Conservation (phyloP, 2,329 filamentous ascomycete species). For the Blastomyces gilchristii region DNA sequence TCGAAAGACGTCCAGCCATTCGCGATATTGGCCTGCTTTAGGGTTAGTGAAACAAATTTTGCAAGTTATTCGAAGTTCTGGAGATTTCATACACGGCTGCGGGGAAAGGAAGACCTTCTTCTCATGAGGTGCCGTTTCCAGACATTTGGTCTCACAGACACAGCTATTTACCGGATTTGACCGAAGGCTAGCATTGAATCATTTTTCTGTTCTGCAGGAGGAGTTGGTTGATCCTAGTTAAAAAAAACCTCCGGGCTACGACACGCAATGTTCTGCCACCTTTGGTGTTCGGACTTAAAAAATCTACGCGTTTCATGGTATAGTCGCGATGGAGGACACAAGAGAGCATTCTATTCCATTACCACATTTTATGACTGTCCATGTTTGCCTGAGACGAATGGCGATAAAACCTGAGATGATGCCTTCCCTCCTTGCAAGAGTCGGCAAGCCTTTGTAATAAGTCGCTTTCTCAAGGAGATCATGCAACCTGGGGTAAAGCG, state of each 20-base stretch:
- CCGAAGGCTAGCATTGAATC: not conserved
- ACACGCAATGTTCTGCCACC: not conserved
- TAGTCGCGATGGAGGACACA: not conserved
- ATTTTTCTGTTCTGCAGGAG: not conserved
- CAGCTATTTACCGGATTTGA: not conserved
- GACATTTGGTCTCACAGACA: not conserved
- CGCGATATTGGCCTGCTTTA: not conserved
- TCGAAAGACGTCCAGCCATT: not conserved
- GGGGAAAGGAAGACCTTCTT: no score
- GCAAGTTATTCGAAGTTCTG: not conserved
- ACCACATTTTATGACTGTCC: not conserved
- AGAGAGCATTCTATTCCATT: not conserved
- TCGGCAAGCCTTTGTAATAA: not conserved
- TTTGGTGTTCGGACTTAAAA: not conserved
- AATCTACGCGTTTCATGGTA: not conserved
- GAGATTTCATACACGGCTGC: not conserved
- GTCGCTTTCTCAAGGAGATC: not conserved
- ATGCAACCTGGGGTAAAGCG: not conserved
- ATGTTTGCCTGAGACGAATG: not conserved
- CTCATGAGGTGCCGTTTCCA: not conserved
- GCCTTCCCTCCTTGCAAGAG: no score
- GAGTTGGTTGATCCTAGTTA: not conserved
- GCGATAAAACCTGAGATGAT: not conserved
- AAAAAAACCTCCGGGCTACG: not conserved
- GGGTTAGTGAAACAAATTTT: not conserved